Evolutionary conservation across 768 basidiomycete species (phyloP).

Genomic region (Auriculariales sp.): DNA sequence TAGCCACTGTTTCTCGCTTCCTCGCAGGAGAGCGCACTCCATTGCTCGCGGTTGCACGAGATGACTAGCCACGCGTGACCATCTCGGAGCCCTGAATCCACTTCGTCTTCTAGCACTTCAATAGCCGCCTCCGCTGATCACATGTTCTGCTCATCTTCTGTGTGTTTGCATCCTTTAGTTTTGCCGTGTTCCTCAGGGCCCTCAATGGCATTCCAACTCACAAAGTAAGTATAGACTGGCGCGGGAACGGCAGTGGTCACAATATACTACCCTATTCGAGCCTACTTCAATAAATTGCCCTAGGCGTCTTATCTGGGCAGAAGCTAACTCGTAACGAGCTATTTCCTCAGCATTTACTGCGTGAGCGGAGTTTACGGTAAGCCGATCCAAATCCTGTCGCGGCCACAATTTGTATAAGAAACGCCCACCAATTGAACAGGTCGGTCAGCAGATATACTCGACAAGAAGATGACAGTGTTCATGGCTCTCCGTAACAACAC

Average conservation of each 20-base stretch:
- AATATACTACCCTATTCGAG: slow-evolving; percentile 71
- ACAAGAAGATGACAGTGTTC: slow-evolving; percentile 17
- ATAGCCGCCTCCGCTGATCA: too few relatives aligned
- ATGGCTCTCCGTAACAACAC: too few relatives aligned
- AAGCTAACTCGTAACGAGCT: too few relatives aligned
- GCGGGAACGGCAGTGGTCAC: slow-evolving; percentile 79
- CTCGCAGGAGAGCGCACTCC: too few relatives aligned
- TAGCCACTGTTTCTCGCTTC: too few relatives aligned
- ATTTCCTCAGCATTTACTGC: slow-evolving; percentile 77
- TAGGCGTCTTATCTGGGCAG: slow-evolving; percentile 79
- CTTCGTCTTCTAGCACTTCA: too few relatives aligned
- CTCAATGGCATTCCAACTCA: slow-evolving; percentile 44
- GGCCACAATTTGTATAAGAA: slow-evolving; percentile 9
- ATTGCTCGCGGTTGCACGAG: too few relatives aligned
- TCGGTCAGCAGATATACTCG: slow-evolving; percentile 70
- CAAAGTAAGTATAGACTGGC: slow-evolving; percentile 1
- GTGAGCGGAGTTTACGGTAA: slow-evolving; percentile 80
- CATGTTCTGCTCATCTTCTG: too few relatives aligned
- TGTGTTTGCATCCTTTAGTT: slow-evolving; percentile 52
- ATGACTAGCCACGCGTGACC: too few relatives aligned
- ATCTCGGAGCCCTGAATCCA: too few relatives aligned
- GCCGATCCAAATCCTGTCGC: neutral
- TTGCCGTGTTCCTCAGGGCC: slow-evolving; percentile 66
- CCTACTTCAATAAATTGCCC: slow-evolving; percentile 58
- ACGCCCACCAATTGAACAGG: slow-evolving; percentile 27